Evolutionary conservation across 805 yeast genomes (phyloP).

Genomic region (Candida cerambycidarum): DNA sequence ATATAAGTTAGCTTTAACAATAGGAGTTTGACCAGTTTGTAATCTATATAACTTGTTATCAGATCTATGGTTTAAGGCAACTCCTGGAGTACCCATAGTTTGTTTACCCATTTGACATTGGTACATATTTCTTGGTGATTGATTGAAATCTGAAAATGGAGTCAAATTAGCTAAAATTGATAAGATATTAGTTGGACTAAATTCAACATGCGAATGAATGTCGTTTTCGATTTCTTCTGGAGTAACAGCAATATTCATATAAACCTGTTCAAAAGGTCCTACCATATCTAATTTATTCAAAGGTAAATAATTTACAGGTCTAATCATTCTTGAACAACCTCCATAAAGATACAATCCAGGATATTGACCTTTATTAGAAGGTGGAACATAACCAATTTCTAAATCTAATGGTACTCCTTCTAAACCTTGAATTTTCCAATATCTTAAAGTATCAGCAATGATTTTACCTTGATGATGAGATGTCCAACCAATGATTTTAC

Average conservation of each 20-base stretch:
- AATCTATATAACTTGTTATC: conserved; percentile 92
- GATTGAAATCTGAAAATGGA: conserved; percentile 97
- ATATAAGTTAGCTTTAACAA: conserved; percentile 88
- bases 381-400: conserved; percentile 95
- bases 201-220: conserved; percentile 90
- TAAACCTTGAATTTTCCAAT: conserved; percentile 84
- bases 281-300: conserved; percentile 78
- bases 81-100: conserved; percentile 99
- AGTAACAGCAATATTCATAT: conserved; percentile 93
- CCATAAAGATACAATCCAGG: conserved; percentile 94
- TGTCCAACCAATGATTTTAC: conserved; percentile 91
- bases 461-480: conserved; percentile 83
- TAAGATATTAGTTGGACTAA: conserved; percentile 88
- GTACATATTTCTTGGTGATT: conserved; percentile 99
- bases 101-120: conserved; percentile 99
- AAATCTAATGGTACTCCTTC: conserved; percentile 80
- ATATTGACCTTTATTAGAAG: conserved; percentile 93
- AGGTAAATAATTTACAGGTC: conserved; percentile 93
- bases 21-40: conserved; percentile 96
- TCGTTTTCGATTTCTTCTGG: conserved; percentile 84
- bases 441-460: conserved; percentile 86
- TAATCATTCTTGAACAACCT: conserved; percentile 90
- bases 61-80: conserved; percentile 85
- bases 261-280: conserved; percentile 98
- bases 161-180: conserved; percentile 96